Conservation (phyloP, 345 rosid genomes). For the Trapa bicornis region DNA sequence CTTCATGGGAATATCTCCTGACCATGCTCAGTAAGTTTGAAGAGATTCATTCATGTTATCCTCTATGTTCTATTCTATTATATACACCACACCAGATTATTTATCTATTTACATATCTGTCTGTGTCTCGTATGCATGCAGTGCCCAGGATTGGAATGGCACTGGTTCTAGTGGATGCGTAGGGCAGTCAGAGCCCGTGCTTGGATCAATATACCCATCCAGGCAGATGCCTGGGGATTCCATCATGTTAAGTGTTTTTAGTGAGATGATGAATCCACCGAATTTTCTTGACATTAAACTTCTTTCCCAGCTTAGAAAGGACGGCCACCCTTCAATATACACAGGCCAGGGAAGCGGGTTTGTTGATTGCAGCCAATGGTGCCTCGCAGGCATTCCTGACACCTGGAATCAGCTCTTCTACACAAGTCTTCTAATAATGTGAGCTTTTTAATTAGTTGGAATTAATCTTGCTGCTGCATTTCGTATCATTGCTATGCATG, state of each 20-base stretch:
- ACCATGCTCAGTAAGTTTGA: slow-evolving; percentile 26
- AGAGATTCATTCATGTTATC: too few species aligned
- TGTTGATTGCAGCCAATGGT: slow-evolving; percentile 71
- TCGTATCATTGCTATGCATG: too few species aligned
- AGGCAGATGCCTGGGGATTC: slow-evolving; percentile 22
- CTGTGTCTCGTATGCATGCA: background rate
- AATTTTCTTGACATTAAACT: slow-evolving; percentile 40
- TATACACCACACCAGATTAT: too few species aligned
- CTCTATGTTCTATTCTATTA: too few species aligned
- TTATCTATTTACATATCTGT: too few species aligned
- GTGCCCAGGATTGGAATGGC: slow-evolving; percentile 4
- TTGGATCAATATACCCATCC: slow-evolving; percentile 1
- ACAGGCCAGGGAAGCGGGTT: slow-evolving; percentile 15
- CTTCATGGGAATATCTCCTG: slow-evolving; percentile 51
- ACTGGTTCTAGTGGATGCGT: slow-evolving; percentile 18
- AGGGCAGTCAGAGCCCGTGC: slow-evolving; percentile 39
- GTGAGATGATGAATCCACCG: slow-evolving; percentile 31
- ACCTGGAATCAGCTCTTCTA: slow-evolving; percentile 62
- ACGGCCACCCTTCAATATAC: slow-evolving; percentile 51
- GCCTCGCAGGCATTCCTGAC: slow-evolving; percentile 67
- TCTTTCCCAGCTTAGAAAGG: slow-evolving; percentile 53
- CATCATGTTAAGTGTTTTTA: slow-evolving; percentile 26
- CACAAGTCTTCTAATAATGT: slow-evolving; percentile 7
- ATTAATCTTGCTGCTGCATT: too few species aligned
- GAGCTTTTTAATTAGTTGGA: background rate